Base-by-base conservation (phyloP, 2,329 filamentous ascomycete genomes). In the Coniochaeta prunicola region DNA sequence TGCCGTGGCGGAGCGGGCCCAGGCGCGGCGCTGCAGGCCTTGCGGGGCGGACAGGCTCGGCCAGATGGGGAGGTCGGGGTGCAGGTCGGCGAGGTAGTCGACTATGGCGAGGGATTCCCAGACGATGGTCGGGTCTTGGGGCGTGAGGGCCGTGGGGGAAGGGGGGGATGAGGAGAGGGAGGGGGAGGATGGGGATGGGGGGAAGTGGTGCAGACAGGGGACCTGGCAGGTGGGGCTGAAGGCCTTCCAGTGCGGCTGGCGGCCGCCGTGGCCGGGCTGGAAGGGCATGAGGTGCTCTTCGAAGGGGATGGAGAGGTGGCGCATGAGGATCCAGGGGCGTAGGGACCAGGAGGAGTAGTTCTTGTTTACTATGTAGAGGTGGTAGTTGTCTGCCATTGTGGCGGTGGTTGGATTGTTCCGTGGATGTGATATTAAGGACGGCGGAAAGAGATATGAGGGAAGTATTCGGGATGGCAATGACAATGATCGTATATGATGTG, bases 61-160 rank as follows among this genome's bases (percentile, higher is more conserved):
- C 74, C 77, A 81, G 0, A 75, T 71, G n/a, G 59, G 31, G 8
- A 26, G 65, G 15, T 62, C 60, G 0, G 76, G 74, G 56, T 77
- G 64, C 21, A 64, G 62, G 59, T 81, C 78, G 19, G 77, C 75
- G 4, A 81, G 65, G 63, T 76, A 76, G 59, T 80, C 77, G 68
- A 68, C 69, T 54, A 81, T 80, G 58, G 79, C 73, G 15, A 80
- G 70, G 0, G 78, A 80, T 61, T 81, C 79, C 67, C 73, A 76
- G 56, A 80, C 65, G 7, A 73, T 60, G 33, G 75, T 67, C 12
- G 66, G 64, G 17, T 53, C 61, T 2, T 26, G 42, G 5, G 21
- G 21, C 5, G 42, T n/a, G 6, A 12, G 45, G 19, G 45, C 3
- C 3, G 45, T 26, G 45, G 45, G 21, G 3, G 45, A 15, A 12